Conservation (phyloP, 2,329 filamentous ascomycete genomes). For the Ceratocystis eucalypticola region DNA sequence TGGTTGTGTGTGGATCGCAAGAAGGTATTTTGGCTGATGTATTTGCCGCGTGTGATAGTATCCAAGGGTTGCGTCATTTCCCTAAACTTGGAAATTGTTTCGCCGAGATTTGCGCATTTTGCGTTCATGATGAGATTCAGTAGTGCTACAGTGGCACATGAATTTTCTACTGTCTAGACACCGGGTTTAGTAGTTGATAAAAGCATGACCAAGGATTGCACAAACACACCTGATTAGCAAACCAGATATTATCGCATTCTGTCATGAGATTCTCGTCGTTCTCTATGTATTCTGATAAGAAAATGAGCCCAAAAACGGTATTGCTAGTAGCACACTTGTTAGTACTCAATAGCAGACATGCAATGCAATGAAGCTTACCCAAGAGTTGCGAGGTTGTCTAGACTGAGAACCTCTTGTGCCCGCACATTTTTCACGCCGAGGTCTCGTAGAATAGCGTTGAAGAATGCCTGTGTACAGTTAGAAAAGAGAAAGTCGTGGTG, state of each 20-base stretch:
- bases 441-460: conserved; percentile 70
- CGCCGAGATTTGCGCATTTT: conserved; percentile 50
- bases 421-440: conserved; percentile 62
- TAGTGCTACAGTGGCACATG: conserved; percentile 83
- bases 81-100: conserved; percentile 60
- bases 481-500: not conserved
- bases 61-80: conserved; percentile 53
- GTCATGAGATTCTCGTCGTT: conserved; percentile 39
- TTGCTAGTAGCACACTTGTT: conserved; percentile 35
- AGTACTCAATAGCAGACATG: not conserved
- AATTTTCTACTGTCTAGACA: conserved; percentile 58
- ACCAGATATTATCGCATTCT: conserved; percentile 59
- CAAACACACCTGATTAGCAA: conserved; percentile 64
- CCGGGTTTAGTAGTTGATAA: conserved; percentile 16
- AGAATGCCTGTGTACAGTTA: conserved; percentile 47
- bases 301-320: conserved; percentile 74
- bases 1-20: conserved; percentile 79
- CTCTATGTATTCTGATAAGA: conserved; percentile 61
- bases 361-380: conserved; percentile 34
- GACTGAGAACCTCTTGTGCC: conserved; percentile 60
- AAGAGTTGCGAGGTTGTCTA: conserved; percentile 54
- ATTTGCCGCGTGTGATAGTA: conserved; percentile 61
- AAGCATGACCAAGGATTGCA: not conserved
- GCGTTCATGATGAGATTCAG: conserved; percentile 90
- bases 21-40: conserved; percentile 59